Percentiles rank a stretch among this genome's conserved stretches.
phyloP scores from a whole-genome alignment of 1,284 basidiomycete genomes.

The Schizophyllum commune region DNA sequence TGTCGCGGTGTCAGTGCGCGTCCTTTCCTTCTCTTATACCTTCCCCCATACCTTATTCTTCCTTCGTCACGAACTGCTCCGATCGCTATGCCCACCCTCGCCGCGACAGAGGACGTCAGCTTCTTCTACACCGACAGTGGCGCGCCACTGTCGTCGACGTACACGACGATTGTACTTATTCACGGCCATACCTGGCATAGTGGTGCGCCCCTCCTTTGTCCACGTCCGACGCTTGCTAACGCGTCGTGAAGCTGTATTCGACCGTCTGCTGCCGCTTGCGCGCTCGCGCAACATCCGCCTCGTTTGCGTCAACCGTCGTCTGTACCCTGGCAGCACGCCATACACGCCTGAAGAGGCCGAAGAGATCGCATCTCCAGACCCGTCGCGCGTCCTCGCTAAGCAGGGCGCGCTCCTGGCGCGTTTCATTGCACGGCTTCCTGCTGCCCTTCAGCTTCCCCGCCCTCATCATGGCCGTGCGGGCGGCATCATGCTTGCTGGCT shows the following conservation, averaged over 20 bases:
- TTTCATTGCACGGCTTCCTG: neutral
- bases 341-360: neutral
- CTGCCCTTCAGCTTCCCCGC: neutral
- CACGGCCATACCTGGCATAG: slow-evolving; percentile 17
- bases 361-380: neutral
- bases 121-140: slow-evolving; percentile 9
- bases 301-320: slow-evolving; percentile 19
- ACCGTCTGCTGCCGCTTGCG: slow-evolving; percentile 9
- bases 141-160: slow-evolving; percentile 2
- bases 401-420: neutral
- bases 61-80: neutral
- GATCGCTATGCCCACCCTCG: slow-evolving; percentile 1
- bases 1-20: too few species aligned
- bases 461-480: neutral
- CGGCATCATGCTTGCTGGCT: neutral
- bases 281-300: slow-evolving; percentile 14
- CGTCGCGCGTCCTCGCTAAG: neutral
- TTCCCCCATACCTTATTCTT: too few species aligned
- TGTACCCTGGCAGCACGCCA: slow-evolving; percentile 15
- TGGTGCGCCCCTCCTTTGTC: slow-evolving; percentile 2
- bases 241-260: slow-evolving; percentile 13
- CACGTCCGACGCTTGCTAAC: neutral
- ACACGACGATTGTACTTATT: slow-evolving; percentile 16
- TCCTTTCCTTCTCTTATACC: too few species aligned
- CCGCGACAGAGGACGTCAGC: neutral